Base-by-base conservation (phyloP, 2,329 filamentous ascomycete genomes). In the Pseudofabraea citricarpa region DNA sequence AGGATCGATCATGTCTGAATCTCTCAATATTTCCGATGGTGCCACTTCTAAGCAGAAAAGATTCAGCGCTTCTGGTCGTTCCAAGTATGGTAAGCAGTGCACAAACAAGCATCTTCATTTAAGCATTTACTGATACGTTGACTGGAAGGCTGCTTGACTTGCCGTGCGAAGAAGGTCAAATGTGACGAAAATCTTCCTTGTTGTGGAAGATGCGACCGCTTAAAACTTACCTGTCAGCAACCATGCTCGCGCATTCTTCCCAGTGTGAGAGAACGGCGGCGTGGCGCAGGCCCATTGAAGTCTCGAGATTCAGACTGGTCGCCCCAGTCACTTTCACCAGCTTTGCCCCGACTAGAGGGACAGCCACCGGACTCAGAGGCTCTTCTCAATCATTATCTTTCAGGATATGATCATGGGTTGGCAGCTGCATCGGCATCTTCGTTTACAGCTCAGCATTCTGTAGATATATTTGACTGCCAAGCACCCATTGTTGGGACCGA, bases 151-250 rank as follows among this genome's bases (percentile, higher is more conserved):
- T 48, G 46, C 36, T 36, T 48, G n/a, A 46, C 43, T 18, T 48
- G 44, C 32, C 36, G 44, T 6, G 15, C 20, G 27, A 48, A 44
- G 22, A 41, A 41, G 36, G 46, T 48, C 22, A 46, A 46, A 27
- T 48, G 44, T 24, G 44, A 48, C n/a, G 33, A 36, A 19, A 21
- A 6, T 20, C 15, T 22, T 36, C 33, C 33, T 20, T 16, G 13
- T 7, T 36, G 33, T 36, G 33, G 33, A 13, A 16, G 33, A 20
- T 36, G 33, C 33, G 15, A 36, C 13, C 21, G 43, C 20, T 33
- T 33, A 9, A 32, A 35, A 42, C 37, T 39, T 7, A 22, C 22
- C 10, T 48, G 46, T 19, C 41, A 39, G 21, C 46, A 45, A 35
- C 43, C 39, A 2, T 27, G 10, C 38, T 48, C 46, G 6, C 43